These are phyloP conservation scores for Pythium biforme DNA, from an alignment of 352 stramenopile species.

Conservation along the genomic window DNA sequence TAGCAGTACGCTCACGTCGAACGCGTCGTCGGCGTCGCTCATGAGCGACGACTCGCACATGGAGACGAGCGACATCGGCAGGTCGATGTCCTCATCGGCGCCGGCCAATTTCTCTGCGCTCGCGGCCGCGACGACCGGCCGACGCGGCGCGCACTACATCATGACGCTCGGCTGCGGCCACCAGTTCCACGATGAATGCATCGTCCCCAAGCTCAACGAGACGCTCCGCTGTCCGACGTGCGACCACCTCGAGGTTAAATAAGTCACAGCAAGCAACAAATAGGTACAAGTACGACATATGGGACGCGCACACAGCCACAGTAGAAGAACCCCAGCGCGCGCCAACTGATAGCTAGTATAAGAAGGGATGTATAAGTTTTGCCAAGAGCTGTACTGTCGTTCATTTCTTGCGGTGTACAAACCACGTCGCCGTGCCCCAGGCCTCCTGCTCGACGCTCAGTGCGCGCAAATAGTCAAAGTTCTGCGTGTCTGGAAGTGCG, in stretches of 20 bases:
- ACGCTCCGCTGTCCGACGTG: slow-evolving; percentile 65
- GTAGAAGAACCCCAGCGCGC: no score
- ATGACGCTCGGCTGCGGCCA: slow-evolving; percentile 74
- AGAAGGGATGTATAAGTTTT: slow-evolving; percentile 1
- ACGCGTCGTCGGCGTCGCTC: slow-evolving; percentile 20
- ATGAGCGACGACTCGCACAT: slow-evolving; percentile 29
- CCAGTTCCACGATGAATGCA: slow-evolving; percentile 84
- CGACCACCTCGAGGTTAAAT: slow-evolving; percentile 41
- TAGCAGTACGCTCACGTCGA: not conserved
- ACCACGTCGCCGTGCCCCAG: slow-evolving; percentile 60
- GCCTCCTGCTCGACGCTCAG: slow-evolving; percentile 55
- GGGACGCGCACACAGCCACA: no score
- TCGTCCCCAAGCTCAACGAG: slow-evolving; percentile 76
- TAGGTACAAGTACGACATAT: not conserved
- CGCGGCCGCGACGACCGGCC: slow-evolving; percentile 8
- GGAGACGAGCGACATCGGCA: slow-evolving; percentile 2
- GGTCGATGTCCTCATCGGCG: slow-evolving; percentile 11
- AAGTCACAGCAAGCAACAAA: not conserved
- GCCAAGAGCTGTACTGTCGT: not conserved
- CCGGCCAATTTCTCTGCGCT: slow-evolving; percentile 7
- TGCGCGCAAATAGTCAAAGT: slow-evolving; percentile 41
- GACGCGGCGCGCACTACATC: slow-evolving; percentile 49
- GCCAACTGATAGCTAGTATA: not conserved
- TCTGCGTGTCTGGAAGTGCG: slow-evolving; percentile 41
- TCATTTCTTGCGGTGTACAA: slow-evolving; percentile 48